Conservation (phyloP, 2,329 filamentous ascomycete genomes). For the Stenocarpella maydis region DNA sequence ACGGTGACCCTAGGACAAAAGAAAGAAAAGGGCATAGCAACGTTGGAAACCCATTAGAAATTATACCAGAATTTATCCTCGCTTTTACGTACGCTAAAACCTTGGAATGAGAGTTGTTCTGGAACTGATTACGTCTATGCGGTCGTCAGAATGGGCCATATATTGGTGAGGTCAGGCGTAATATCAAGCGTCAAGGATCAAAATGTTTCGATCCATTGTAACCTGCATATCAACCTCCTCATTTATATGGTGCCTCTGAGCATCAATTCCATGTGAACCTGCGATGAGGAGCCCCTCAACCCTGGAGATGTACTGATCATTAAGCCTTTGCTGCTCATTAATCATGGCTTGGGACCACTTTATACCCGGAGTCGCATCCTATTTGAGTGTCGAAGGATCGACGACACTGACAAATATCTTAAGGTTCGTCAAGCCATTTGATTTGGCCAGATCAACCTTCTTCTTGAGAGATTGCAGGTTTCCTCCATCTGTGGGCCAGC, state of each 20-base stretch:
- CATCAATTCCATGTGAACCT: not conserved
- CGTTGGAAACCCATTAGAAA: too few relatives aligned
- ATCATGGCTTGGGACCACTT: not conserved
- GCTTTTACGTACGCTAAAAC: too few relatives aligned
- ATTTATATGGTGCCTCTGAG: not conserved
- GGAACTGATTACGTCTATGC: too few relatives aligned
- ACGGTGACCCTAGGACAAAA: too few relatives aligned
- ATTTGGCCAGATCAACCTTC: not conserved
- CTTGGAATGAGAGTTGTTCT: too few relatives aligned
- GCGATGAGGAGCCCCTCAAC: not conserved
- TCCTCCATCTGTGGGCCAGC: not conserved
- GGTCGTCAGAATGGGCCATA: not conserved
- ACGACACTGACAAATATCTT: not conserved
- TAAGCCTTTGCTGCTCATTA: not conserved
- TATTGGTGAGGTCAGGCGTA: too few relatives aligned
- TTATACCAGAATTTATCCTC: too few relatives aligned
- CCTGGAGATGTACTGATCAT: not conserved
- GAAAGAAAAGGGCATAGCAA: too few relatives aligned
- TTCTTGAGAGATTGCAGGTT: not conserved
- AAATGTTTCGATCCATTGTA: not conserved
- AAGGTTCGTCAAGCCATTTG: not conserved
- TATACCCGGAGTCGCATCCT: not conserved
- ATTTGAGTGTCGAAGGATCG: not conserved
- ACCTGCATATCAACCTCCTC: not conserved
- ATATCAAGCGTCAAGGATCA: not conserved